Evolutionary conservation across 345 rosid genomes (phyloP), one percentile per base, ranked within the genome.

Genomic region (Melaleuca alternifolia): DNA sequence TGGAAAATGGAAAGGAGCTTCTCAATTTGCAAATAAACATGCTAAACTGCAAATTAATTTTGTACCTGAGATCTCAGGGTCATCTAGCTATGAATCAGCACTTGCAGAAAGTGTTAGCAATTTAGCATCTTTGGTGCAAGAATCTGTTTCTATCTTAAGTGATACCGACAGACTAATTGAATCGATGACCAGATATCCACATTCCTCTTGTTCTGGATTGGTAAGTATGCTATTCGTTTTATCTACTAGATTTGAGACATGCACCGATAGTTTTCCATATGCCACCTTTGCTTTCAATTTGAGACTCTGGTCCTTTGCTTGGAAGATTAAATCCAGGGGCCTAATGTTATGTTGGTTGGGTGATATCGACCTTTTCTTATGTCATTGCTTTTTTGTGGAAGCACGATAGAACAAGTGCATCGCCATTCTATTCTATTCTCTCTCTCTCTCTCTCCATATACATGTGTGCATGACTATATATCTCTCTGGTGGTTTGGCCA

Each of bases 1-100:
- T 86, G 95, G 99, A 86, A 85, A 89, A 53, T 95, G 98, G 99
- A 89, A 89, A 76, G 90, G 89, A 90, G 98, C 98, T 85, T 62
- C 93, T 86, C 87, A 89, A 88, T 92, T 89, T 90, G 96, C 96
- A 82, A 93, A 94, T 85, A 91, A 88, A 85, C 89, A 86, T 87
- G 92, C 92, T 86, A 88, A 62, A 51, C 56, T 85, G 82, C 90
- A 86, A 85, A 90, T 89, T 13, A 86, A 85, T 82, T 94, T 89
- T 87, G 54, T 82, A 88, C 96, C 94, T 52, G 99, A 96, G 92
- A 90, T 94, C 87, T 91, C 92, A 4, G 92, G 90, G 77, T 90
- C 90, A 90, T 90, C 93, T 61, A 87, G 84, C 85, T 87, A 61
- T 88, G 90, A 96, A 51, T 95, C 93, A 86, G 92, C 92, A 79